Percentiles rank a stretch among this genome's conserved stretches.
Conservation (phyloP, 495 filamentous ascomycete species). For the Talaromyces borbonicus region DNA sequence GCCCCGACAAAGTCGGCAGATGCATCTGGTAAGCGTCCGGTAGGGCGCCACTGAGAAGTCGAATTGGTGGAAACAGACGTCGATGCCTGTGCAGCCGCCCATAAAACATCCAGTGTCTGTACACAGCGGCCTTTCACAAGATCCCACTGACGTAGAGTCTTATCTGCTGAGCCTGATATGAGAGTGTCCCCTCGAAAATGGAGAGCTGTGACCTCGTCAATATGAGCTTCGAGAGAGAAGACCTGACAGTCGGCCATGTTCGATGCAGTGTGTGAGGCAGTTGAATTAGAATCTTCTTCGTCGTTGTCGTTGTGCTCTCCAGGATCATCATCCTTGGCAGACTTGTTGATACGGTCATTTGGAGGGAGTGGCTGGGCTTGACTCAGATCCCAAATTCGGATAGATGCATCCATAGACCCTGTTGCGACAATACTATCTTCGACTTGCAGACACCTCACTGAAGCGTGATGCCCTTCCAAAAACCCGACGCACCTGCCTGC, state of each 20-base stretch:
- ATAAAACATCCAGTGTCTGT: constrained; percentile 97
- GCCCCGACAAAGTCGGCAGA: constrained; percentile 91
- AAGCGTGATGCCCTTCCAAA: constrained; percentile 89
- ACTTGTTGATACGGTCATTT: constrained; percentile 56
- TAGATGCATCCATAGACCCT: constrained; percentile 91
- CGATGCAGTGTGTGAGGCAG: constrained; percentile 50
- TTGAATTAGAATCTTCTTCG: constrained; percentile 42
- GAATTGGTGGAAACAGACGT: constrained; percentile 51
- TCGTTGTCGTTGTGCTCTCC: constrained; percentile 44
- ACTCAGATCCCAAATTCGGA: constrained; percentile 87
- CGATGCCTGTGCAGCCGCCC: constrained; percentile 89
- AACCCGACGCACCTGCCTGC: constrained; percentile 81
- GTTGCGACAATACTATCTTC: constrained; percentile 95
- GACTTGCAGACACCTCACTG: constrained; percentile 85
- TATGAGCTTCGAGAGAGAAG: constrained; percentile 78
- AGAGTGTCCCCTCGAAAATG: constrained; percentile 82
- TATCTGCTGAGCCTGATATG: constrained; percentile 92
- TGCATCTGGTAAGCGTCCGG: constrained; percentile 51
- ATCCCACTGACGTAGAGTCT: constrained; percentile 97
- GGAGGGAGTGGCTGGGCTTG: constrained; percentile 47
- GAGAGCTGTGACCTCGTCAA: constrained; percentile 90
- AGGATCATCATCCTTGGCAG: constrained; percentile 51
- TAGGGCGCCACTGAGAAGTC: constrained; percentile 43
- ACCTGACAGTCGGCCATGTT: constrained; percentile 82
- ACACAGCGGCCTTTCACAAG: constrained; percentile 89